Conservation (phyloP, 2,329 filamentous ascomycete genomes). For the Botrytis elliptica region DNA sequence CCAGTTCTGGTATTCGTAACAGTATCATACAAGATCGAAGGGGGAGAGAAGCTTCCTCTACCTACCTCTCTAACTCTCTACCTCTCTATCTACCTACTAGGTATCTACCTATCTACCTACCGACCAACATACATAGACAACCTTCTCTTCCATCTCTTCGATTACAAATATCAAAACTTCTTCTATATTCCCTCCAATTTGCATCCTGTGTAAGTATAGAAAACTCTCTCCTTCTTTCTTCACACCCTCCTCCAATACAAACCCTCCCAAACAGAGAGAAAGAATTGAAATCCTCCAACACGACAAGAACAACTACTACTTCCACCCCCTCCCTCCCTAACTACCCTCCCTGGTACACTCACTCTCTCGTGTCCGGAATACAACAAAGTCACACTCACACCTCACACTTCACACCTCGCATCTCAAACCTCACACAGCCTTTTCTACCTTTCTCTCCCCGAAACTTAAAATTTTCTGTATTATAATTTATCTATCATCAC, state of each 20-base stretch:
- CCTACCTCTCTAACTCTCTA: too few relatives aligned
- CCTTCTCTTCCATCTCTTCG: neutral
- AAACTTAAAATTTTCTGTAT: neutral
- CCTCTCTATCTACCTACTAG: too few relatives aligned
- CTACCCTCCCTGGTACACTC: neutral
- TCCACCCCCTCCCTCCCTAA: neutral
- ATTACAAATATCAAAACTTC: neutral
- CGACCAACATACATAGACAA: neutral
- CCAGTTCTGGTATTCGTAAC: neutral
- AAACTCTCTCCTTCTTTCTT: neutral
- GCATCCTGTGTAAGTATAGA: neutral
- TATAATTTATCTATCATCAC: neutral
- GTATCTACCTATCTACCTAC: neutral
- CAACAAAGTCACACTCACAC: neutral
- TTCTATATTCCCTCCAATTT: neutral
- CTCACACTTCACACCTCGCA: neutral
- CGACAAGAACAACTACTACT: neutral
- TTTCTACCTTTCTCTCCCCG: neutral
- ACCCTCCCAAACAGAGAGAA: neutral
- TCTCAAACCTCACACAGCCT: neutral
- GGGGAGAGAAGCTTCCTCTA: neutral
- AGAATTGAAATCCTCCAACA: neutral
- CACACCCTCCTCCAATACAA: neutral
- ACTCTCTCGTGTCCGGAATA: neutral
- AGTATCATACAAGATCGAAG: neutral